These are phyloP conservation scores for Pholiota adiposa DNA, from an alignment of 1,284 basidiomycete species.

Conservation along the genomic window DNA sequence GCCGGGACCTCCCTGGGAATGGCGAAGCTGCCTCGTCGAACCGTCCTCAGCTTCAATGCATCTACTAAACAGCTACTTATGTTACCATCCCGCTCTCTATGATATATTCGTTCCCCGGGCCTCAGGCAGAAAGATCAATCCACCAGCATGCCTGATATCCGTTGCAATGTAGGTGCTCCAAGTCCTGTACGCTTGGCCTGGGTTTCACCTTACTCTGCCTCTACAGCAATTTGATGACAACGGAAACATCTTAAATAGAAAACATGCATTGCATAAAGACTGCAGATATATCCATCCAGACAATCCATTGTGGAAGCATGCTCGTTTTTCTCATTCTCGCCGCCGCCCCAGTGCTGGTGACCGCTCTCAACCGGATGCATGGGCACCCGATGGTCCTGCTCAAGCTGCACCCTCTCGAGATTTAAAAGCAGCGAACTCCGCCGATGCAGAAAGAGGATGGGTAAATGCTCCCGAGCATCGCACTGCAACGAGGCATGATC, in stretches of 20 bases:
- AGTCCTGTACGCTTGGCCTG: neutral
- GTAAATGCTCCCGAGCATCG: neutral
- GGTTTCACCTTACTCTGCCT: neutral
- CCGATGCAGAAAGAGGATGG: neutral
- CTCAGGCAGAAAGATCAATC: neutral
- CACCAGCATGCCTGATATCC: too few relatives aligned
- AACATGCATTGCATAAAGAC: neutral
- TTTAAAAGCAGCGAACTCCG: neutral
- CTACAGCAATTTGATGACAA: slow-evolving; percentile 31
- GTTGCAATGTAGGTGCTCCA: slow-evolving; percentile 4
- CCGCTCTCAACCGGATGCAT: neutral
- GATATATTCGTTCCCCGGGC: neutral
- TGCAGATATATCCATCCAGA: slow-evolving; percentile 34
- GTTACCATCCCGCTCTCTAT: neutral
- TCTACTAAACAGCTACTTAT: neutral
- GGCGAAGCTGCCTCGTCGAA: too few relatives aligned
- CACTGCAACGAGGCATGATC: neutral
- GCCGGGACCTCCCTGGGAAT: too few relatives aligned
- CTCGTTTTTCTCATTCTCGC: neutral
- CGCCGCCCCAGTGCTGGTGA: neutral
- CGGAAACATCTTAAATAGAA: slow-evolving; percentile 23
- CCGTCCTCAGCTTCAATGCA: neutral
- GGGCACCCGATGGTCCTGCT: neutral
- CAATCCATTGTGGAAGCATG: slow-evolving; percentile 25
- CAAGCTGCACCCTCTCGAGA: neutral